Evolutionary conservation across 1,284 basidiomycete genomes (phyloP).

Genomic region (Ustilago sp.): DNA sequence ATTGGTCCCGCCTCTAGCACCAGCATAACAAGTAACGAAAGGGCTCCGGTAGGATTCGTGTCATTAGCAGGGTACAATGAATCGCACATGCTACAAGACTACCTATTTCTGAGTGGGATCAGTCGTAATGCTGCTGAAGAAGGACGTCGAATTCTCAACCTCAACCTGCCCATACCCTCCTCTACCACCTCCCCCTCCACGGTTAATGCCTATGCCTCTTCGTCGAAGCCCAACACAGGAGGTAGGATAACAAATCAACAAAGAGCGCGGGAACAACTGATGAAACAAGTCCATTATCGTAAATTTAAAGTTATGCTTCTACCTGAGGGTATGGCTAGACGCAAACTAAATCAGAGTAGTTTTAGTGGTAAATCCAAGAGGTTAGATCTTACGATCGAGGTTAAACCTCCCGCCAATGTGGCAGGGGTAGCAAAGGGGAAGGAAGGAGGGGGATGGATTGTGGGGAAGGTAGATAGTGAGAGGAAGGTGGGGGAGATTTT

Average conservation of each 20-base stretch:
- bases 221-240: not conserved
- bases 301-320: conserved; percentile 30
- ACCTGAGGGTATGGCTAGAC: conserved; percentile 39
- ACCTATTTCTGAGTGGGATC: conserved; percentile 35
- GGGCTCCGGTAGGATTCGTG: conserved; percentile 9
- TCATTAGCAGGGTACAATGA: conserved; percentile 31
- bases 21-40: not conserved
- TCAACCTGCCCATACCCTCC: conserved; percentile 29
- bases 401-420: not conserved
- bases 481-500: not conserved
- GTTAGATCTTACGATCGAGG: conserved; percentile 20
- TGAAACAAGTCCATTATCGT: conserved; percentile 46
- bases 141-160: conserved; percentile 21
- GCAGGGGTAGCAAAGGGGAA: not conserved
- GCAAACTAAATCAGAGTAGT: conserved; percentile 13
- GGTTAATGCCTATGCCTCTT: too few species aligned
- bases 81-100: conserved; percentile 33
- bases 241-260: conserved; percentile 26
- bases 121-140: conserved; percentile 20
- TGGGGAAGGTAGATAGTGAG: not conserved
- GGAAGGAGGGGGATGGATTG: not conserved
- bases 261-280: conserved; percentile 30
- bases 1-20: not conserved
- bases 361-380: conserved; percentile 22
- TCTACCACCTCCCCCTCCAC: not conserved